Conservation (phyloP, 495 filamentous ascomycete species). For the Penicillium tannophilum region DNA sequence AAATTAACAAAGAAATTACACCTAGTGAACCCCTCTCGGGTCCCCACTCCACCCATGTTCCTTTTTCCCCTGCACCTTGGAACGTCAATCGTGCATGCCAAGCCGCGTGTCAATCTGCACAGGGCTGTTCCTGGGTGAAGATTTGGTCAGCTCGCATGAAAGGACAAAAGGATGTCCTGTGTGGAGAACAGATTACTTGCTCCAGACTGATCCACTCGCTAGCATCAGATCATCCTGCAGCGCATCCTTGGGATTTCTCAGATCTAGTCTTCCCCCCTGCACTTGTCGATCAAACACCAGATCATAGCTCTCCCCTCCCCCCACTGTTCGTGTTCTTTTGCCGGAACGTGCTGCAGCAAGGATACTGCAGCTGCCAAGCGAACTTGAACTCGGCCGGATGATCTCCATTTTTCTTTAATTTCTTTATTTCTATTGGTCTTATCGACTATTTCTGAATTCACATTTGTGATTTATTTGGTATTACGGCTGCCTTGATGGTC, state of each 20-base stretch:
- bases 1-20: not conserved
- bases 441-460: slow-evolving; percentile 11
- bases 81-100: slow-evolving; percentile 30
- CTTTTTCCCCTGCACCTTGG: slow-evolving; percentile 12
- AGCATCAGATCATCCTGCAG: slow-evolving; percentile 29
- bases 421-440: slow-evolving; percentile 4
- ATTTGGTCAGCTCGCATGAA: slow-evolving; percentile 10
- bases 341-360: slow-evolving; percentile 33
- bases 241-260: slow-evolving; percentile 21
- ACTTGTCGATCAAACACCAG: not conserved
- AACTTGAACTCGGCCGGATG: slow-evolving; percentile 15
- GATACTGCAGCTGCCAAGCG: slow-evolving; percentile 23
- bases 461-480: slow-evolving; percentile 13
- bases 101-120: slow-evolving; percentile 16
- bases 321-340: slow-evolving; percentile 7
- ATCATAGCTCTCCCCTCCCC: not conserved
- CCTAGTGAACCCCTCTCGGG: not conserved
- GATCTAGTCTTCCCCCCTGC: slow-evolving; percentile 17
- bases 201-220: slow-evolving; percentile 13
- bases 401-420: slow-evolving; percentile 15
- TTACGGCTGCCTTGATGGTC: slow-evolving; percentile 17
- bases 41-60: not conserved
- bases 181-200: slow-evolving; percentile 16
- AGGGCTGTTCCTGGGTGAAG: slow-evolving; percentile 5
- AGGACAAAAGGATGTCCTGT: slow-evolving; percentile 15